Base-by-base conservation (phyloP, 2,329 filamentous ascomycete genomes). In the Talaromyces sp. region DNA sequence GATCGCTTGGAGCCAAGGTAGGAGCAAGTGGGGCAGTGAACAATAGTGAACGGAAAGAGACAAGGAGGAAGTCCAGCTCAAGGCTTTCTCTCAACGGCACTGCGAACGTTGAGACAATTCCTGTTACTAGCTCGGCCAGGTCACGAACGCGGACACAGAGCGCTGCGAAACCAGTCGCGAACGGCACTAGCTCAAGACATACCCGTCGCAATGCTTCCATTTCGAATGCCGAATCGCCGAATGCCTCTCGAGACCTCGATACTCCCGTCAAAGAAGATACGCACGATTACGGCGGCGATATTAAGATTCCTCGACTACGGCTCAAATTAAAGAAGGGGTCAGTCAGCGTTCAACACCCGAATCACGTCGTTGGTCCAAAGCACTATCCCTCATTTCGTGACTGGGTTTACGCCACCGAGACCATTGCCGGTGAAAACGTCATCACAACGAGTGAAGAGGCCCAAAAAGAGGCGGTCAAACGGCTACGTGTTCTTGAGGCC, bases 401-500 rank as follows among this genome's bases (percentile, higher is more conserved):
- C 85, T 85, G 92, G 91, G 69, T 86, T n/a, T 78, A 83, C 64
- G 76, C 80, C 50, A 83, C 85, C 66, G 82, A 83, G 68, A 66
- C 72, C 27, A 78, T 78, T 35, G 73, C 81, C 39, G 77, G 80
- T 37, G 81, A 80, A 13, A 78, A 81, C 52, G 76, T 80, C 35
- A 68, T 77, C 15, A 63, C 76, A 49, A 89, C 87, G 1, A 81
- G 87, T 11, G 86, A 89, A 62, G 83, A 86, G 72, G 88, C 89
- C 1, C 74, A 80, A 52, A 83, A 85, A 62, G 93, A 97, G 77
- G 93, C 92, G 1, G 79, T 79, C 17, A 79, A 87, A n/a, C 86
- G 95, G 19, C 69, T 87, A 64, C 86, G 87, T 37, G 87, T 97
- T 33, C 87, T 93, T 69, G 80, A 87, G 57, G 93, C 92, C 68